Evolutionary conservation across 2,329 filamentous ascomycete genomes (phyloP).

Genomic region (Trichoderma aggressivum): DNA sequence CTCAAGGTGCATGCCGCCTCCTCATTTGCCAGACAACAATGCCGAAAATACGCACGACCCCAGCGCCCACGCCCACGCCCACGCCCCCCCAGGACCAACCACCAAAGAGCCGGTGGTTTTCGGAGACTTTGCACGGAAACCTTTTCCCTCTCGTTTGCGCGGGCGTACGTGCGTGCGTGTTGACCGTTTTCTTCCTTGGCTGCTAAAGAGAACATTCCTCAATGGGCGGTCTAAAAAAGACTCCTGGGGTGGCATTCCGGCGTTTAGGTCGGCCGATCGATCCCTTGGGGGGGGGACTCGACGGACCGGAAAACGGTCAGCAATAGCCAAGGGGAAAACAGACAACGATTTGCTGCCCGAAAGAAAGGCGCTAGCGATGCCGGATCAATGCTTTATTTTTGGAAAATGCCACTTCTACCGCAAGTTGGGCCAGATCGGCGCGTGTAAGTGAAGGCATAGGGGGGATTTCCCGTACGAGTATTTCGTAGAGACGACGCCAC

Average conservation of each 20-base stretch:
- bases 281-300: background rate
- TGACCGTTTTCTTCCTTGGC: background rate
- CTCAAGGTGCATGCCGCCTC: slow-evolving; percentile 4
- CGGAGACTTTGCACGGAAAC: slow-evolving; percentile 12
- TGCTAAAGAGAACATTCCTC: background rate
- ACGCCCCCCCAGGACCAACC: background rate
- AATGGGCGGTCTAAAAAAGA: slow-evolving; percentile 10
- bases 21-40: background rate
- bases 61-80: background rate
- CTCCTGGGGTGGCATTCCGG: background rate
- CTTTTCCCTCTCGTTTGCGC: background rate
- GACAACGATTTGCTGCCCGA: background rate
- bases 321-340: background rate
- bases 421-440: background rate
- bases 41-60: background rate
- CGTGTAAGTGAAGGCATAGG: background rate
- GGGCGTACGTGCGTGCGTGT: background rate
- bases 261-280: slow-evolving; percentile 8
- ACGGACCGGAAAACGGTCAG: background rate
- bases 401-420: background rate
- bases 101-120: background rate
- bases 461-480: background rate
- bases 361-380: background rate
- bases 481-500: background rate
- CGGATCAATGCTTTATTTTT: background rate